These are phyloP conservation scores for Wickerhamomyces tratensis DNA, from an alignment of 805 yeast genomes.

Conservation along the genomic window DNA sequence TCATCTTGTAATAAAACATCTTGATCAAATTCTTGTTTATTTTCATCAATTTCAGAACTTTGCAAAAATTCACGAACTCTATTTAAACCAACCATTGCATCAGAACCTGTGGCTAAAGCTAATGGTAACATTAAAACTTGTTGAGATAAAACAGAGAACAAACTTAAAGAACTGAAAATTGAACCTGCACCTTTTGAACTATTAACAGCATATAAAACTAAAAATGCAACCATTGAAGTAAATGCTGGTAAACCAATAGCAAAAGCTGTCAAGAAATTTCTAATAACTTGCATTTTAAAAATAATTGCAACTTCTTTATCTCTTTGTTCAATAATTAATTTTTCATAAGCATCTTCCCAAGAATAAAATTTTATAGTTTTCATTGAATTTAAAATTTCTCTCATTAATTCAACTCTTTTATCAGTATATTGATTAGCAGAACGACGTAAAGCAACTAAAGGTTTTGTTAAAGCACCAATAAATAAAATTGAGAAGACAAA, in stretches of 20 bases:
- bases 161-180: conserved; percentile 60
- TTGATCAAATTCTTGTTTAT: conserved; percentile 23
- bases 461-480: conserved; percentile 35
- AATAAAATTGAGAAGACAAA: conserved; percentile 36
- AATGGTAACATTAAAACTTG: conserved; percentile 64
- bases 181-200: conserved; percentile 42
- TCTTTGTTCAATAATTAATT: conserved; percentile 43
- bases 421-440: conserved; percentile 55
- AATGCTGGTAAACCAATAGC: conserved; percentile 40
- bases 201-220: conserved; percentile 28
- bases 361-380: conserved; percentile 74
- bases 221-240: conserved; percentile 45
- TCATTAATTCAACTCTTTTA: conserved; percentile 47
- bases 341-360: conserved; percentile 73
- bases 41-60: conserved; percentile 31
- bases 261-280: conserved; percentile 43
- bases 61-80: conserved; percentile 48
- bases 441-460: conserved; percentile 41
- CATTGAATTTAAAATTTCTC: conserved; percentile 53
- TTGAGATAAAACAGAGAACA: conserved; percentile 51
- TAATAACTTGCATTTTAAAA: conserved; percentile 46
- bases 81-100: conserved; percentile 51
- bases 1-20: conserved; percentile 9
- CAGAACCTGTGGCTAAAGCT: conserved; percentile 59
- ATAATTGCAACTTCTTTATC: conserved; percentile 46